phyloP scores from a whole-genome alignment of 768 basidiomycete genomes.

The Russula emetica region DNA sequence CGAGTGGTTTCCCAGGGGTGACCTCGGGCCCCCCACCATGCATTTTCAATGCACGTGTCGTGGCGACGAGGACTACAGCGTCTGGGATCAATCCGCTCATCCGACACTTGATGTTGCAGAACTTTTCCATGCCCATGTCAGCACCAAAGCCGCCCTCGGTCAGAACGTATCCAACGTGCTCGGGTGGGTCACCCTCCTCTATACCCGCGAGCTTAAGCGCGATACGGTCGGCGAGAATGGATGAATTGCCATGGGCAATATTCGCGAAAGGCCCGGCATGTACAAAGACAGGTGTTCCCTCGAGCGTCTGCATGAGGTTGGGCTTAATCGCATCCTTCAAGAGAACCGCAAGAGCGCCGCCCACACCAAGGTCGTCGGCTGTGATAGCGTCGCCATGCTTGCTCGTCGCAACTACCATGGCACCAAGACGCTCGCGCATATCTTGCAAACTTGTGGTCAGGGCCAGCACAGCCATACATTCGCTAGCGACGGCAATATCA shows the following conservation, averaged over 20 bases:
- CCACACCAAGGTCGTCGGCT: constrained; percentile 92
- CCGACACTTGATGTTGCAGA: constrained; percentile 99
- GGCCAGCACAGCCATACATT: constrained; percentile 97
- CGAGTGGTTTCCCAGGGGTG: constrained; percentile 89
- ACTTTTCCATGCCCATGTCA: constrained; percentile 99
- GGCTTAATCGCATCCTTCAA: constrained; percentile 99
- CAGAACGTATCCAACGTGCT: constrained; percentile 88
- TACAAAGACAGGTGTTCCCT: constrained; percentile 98
- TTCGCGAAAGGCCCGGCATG: constrained; percentile 99
- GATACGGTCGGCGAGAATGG: constrained; percentile 94
- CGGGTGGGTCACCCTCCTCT: constrained; percentile 80
- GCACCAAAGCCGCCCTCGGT: constrained; percentile 99
- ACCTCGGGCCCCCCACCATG: constrained; percentile 98
- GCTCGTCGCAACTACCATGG: constrained; percentile 95
- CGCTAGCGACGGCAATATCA: constrained; percentile 95
- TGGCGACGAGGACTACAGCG: constrained; percentile 93
- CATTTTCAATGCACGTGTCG: constrained; percentile 98
- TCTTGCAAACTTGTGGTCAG: constrained; percentile 83
- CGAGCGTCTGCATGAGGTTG: constrained; percentile 96
- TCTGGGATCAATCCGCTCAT: constrained; percentile 89
- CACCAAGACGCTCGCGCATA: constrained; percentile 88
- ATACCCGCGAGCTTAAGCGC: constrained; percentile 96
- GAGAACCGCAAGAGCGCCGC: constrained; percentile 91
- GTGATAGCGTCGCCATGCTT: constrained; percentile 89
- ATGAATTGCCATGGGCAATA: constrained; percentile 98